Percentiles rank a stretch among this genome's conserved stretches.
Evolutionary conservation across 164 flowering plant species (phyloP).

Genomic region (Tinospora cordifolia): DNA sequence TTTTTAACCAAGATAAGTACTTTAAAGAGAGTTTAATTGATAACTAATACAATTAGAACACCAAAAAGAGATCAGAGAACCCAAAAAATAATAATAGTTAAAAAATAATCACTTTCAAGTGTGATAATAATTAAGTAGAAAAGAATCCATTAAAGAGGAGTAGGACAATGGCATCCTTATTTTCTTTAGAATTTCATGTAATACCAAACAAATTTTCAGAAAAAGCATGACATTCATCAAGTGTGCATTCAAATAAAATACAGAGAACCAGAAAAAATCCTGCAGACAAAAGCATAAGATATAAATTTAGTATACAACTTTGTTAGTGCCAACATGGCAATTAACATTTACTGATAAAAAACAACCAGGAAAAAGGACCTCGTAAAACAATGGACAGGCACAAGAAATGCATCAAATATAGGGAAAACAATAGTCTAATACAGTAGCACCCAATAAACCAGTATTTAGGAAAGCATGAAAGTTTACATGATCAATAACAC

Average conservation of each 20-base stretch:
- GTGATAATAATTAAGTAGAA: too few relatives aligned
- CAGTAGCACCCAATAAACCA: not conserved
- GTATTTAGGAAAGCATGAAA: conserved; percentile 7
- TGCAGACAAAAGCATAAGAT: not conserved
- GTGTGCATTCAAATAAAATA: not conserved
- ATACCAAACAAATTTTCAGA: too few relatives aligned
- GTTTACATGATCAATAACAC: conserved; percentile 7
- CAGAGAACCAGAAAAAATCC: not conserved
- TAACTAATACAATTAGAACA: too few relatives aligned
- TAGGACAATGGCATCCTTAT: too few relatives aligned
- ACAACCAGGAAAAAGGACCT: not conserved
- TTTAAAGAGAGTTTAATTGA: too few relatives aligned
- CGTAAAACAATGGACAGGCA: not conserved
- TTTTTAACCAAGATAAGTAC: too few relatives aligned
- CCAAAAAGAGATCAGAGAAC: too few relatives aligned
- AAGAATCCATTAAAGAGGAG: too few relatives aligned
- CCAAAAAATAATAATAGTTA: too few relatives aligned
- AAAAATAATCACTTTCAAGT: too few relatives aligned
- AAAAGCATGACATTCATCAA: not conserved
- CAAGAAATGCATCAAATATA: not conserved
- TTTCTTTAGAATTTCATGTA: too few relatives aligned
- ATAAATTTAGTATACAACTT: not conserved
- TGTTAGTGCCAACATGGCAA: not conserved
- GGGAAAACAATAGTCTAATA: not conserved
- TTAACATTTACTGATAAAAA: not conserved